These are phyloP conservation scores for Ottelia alismoides DNA, from an alignment of 106 monocot species.

Conservation along the genomic window DNA sequence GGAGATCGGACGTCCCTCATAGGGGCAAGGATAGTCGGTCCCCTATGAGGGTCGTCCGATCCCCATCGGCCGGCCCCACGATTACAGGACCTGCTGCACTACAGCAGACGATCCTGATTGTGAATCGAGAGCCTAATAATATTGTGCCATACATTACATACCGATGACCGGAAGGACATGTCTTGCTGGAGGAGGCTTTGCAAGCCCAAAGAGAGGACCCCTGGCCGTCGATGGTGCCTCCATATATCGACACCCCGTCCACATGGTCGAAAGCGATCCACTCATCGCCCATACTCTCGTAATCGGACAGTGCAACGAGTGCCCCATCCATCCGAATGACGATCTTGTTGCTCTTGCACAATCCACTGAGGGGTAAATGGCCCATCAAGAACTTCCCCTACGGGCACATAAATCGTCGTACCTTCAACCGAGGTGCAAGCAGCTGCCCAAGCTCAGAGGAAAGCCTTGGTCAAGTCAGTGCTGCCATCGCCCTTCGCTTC, in stretches of 20 bases:
- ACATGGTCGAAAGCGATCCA: slow-evolving; percentile 35
- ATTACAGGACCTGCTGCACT: too few species aligned
- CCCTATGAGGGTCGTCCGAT: too few species aligned
- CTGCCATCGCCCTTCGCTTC: slow-evolving; percentile 28
- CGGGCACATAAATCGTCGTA: slow-evolving; percentile 20
- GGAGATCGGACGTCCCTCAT: too few species aligned
- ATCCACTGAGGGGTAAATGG: slow-evolving; percentile 18
- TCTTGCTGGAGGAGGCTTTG: slow-evolving; percentile 3
- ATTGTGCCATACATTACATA: too few species aligned
- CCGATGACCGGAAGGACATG: slow-evolving; percentile 26
- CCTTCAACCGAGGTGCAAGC: slow-evolving; percentile 17
- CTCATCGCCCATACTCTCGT: background rate
- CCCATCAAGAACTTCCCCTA: slow-evolving; percentile 27
- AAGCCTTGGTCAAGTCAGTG: slow-evolving; percentile 22
- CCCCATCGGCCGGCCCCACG: too few species aligned
- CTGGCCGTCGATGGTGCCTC: slow-evolving; percentile 45
- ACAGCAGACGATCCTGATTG: too few species aligned
- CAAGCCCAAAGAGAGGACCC: slow-evolving; percentile 32
- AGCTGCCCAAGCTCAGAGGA: slow-evolving; percentile 30
- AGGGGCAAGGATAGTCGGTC: too few species aligned
- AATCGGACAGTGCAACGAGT: slow-evolving; percentile 19
- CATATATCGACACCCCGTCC: slow-evolving; percentile 26
- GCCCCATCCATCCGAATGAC: slow-evolving; percentile 18
- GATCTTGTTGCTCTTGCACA: slow-evolving; percentile 24
- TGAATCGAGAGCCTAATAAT: too few species aligned